Base-by-base conservation (phyloP, 2,329 filamentous ascomycete species). In the Hortaea werneckii region DNA sequence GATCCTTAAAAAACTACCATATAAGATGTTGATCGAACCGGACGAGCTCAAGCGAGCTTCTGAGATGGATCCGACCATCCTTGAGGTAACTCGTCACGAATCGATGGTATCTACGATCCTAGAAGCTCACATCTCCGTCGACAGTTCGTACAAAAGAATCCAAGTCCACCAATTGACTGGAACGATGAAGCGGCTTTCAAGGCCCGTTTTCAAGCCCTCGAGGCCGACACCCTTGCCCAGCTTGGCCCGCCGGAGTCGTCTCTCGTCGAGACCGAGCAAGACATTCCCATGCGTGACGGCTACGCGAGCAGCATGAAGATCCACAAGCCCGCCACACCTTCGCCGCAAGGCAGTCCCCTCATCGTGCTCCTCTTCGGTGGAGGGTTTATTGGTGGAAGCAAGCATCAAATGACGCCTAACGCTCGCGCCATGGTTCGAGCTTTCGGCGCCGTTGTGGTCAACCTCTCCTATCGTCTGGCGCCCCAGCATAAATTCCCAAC, bases 401-500 rank as follows among this genome's bases (percentile, higher is more conserved):
- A 55, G 29, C 49, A 57, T 13, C 57, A 60, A 35, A 42, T 59
- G 12, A 57, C 54, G 10, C 50, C 53, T 5, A 52, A 48, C 26
- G 51, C 53, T 5, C 44, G 56, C n/a, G 60, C 59, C 11, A 40
- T 60, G 12, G 54, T 54, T 1, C 46, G 49, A 20, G 40, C 56
- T 6, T 60, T 69, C 7, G 65, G 64, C 1, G 68, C 64, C n/a
- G 61, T 69, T 3, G 66, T 65, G 12, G 60, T 73, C 6, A 68
- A 65, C 51, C 62, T 70, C 7, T 62, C 64, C 13, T 72, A 73
- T 48, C 61, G 69, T 48, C 62, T 74, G 11, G 70, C 70, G 2
- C 72, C 72, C 0, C 67, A 75, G 46, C 51, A 70, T 50, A 64
- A 64, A 10, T 76, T 73, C 48, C 72, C 72, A 1, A 62, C 61